Conservation (phyloP, 139 green algal genomes). For the Protoeuglena noctilucae region DNA sequence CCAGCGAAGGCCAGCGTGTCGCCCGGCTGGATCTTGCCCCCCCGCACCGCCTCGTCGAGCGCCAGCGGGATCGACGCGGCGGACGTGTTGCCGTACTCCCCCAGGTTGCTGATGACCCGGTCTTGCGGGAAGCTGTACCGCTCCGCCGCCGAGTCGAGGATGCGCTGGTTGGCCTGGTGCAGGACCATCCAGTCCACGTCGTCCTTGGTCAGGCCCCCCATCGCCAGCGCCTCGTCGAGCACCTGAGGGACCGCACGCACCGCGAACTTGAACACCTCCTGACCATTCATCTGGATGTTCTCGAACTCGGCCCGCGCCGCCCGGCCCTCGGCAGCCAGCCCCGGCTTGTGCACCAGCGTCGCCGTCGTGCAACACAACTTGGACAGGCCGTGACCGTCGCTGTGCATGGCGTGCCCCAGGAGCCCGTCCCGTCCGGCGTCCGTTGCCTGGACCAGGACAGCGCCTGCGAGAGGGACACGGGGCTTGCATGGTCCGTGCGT, state of each 20-base stretch:
- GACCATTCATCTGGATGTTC: constrained; percentile 85
- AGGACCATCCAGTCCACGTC: constrained; percentile 72
- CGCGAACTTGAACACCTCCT: constrained; percentile 98
- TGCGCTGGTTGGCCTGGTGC: constrained; percentile 92
- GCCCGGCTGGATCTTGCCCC: constrained; percentile 45
- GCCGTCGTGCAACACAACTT: background rate
- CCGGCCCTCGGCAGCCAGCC: background rate
- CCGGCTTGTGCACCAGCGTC: background rate
- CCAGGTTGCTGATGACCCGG: constrained; percentile 65
- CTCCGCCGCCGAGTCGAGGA: constrained; percentile 74
- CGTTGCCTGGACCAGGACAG: constrained; percentile 52
- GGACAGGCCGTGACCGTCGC: constrained; percentile 48
- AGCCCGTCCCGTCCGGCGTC: constrained; percentile 25
- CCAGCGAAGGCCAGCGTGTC: constrained; percentile 66
- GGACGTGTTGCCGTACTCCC: constrained; percentile 91
- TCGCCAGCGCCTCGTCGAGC: constrained; percentile 51
- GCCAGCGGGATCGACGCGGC: constrained; percentile 88
- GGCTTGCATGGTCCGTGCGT: no score
- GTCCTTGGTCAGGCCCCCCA: constrained; percentile 41
- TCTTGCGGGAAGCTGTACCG: constrained; percentile 47
- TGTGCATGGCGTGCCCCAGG: constrained; percentile 68
- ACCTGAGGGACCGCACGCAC: constrained; percentile 78
- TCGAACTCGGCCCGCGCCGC: constrained; percentile 30
- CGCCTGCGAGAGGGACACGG: no score
- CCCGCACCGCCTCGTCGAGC: constrained; percentile 79